Evolutionary conservation across 2,329 filamentous ascomycete species (phyloP).

Genomic region (Colletotrichum phormii): DNA sequence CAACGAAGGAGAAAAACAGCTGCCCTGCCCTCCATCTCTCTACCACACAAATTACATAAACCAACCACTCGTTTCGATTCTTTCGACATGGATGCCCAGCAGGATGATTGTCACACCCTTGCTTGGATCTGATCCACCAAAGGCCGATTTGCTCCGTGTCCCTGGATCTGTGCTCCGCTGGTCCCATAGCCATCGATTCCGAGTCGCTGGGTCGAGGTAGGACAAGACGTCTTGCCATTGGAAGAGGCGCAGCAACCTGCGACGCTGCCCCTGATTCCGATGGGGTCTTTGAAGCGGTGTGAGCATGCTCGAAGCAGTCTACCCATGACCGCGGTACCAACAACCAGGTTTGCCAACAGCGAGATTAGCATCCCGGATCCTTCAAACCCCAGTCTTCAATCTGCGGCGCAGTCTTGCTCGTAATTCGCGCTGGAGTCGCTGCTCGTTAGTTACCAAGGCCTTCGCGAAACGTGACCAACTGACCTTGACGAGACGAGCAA

Average conservation of each 20-base stretch:
- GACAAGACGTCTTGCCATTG: neutral
- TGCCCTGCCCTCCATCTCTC: neutral
- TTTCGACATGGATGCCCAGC: neutral
- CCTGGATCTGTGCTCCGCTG: neutral
- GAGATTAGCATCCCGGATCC: neutral
- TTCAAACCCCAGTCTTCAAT: neutral
- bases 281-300: neutral
- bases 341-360: too few relatives aligned
- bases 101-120: neutral
- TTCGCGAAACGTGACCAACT: neutral
- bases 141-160: neutral
- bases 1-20: neutral
- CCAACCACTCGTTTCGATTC: neutral
- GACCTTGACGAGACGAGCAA: neutral
- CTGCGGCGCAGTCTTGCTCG: neutral
- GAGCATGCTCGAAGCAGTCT: neutral
- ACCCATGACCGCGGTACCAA: neutral
- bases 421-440: neutral
- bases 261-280: neutral
- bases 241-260: neutral
- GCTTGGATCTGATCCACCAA: slow-evolving; percentile 2
- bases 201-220: neutral
- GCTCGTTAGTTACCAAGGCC: too few relatives aligned
- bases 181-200: neutral
- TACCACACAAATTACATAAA: neutral